These are phyloP conservation scores for Elongisporangium undulatum DNA, from an alignment of 352 stramenopile genomes.

Conservation along the genomic window DNA sequence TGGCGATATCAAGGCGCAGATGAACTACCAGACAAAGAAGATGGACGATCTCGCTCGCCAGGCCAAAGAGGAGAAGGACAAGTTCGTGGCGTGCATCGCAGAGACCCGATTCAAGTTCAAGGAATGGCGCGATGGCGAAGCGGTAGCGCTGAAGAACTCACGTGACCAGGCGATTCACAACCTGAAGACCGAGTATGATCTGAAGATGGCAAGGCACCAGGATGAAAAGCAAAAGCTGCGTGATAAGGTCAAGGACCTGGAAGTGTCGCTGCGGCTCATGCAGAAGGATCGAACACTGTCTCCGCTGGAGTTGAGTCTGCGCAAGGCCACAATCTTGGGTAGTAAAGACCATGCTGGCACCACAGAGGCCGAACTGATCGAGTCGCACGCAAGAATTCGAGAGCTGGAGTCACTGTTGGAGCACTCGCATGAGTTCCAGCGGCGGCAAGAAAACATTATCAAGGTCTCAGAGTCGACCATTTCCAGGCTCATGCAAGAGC, in stretches of 20 bases:
- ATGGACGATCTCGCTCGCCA: constrained; percentile 46
- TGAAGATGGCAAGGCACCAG: constrained; percentile 61
- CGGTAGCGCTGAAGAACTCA: constrained; percentile 19
- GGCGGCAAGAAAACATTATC: constrained; percentile 57
- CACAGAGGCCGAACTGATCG: constrained; percentile 51
- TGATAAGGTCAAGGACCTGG: constrained; percentile 69
- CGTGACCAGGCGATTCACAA: constrained; percentile 45
- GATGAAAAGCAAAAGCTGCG: constrained; percentile 73
- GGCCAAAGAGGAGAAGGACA: constrained; percentile 53
- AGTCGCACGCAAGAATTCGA: constrained; percentile 39
- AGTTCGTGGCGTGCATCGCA: constrained; percentile 41
- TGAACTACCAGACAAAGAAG: constrained; percentile 32
- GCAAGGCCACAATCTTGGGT: constrained; percentile 53
- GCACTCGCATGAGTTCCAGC: constrained; percentile 54
- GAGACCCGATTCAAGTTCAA: constrained; percentile 55
- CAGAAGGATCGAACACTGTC: constrained; percentile 62
- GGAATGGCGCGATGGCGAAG: constrained; percentile 64
- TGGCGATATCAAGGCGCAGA: constrained; percentile 34
- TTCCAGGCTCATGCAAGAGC: constrained; percentile 54
- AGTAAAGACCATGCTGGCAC: constrained; percentile 37
- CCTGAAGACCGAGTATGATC: constrained; percentile 55
- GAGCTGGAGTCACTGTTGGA: constrained; percentile 54
- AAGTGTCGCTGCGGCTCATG: constrained; percentile 56
- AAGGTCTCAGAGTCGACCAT: constrained; percentile 59
- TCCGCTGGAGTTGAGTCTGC: constrained; percentile 52